These are phyloP conservation scores for Nitzschia putrida DNA, from an alignment of 108 stramenopile species.

Conservation along the genomic window DNA sequence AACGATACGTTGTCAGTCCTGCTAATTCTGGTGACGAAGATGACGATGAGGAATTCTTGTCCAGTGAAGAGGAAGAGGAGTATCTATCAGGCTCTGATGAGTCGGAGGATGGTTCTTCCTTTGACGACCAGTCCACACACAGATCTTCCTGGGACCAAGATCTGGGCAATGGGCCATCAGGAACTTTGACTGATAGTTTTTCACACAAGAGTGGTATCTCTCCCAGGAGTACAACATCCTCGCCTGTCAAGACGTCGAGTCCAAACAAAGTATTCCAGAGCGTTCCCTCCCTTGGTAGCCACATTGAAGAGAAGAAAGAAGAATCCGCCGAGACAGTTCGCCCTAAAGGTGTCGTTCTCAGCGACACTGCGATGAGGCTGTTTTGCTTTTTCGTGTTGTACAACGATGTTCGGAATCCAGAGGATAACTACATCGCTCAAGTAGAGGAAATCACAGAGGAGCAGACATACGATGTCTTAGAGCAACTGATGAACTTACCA, in stretches of 20 bases:
- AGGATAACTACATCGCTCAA: conserved; percentile 48
- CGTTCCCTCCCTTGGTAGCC: background rate
- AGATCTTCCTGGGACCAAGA: conserved; percentile 22
- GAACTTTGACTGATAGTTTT: conserved; percentile 14
- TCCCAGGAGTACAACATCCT: background rate
- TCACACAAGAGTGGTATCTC: conserved; percentile 6
- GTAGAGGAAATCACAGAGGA: conserved; percentile 47
- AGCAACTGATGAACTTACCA: conserved; percentile 30
- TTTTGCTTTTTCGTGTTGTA: conserved; percentile 57
- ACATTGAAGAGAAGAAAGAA: conserved; percentile 38
- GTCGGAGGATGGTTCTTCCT: conserved; percentile 3
- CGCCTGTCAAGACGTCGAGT: background rate
- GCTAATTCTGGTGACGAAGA: conserved; percentile 26
- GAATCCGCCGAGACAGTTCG: background rate
- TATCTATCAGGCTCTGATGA: conserved; percentile 17
- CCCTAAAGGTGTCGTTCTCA: conserved; percentile 14
- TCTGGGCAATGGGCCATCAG: conserved; percentile 16
- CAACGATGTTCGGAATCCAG: conserved; percentile 34
- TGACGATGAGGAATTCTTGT: conserved; percentile 30
- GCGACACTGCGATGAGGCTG: conserved; percentile 44
- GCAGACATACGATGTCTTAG: conserved; percentile 30
- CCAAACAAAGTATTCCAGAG: conserved; percentile 2
- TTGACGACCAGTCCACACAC: conserved; percentile 13
- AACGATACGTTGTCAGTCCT: conserved; percentile 39
- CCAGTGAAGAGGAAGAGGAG: conserved; percentile 32